phyloP scores from a whole-genome alignment of 768 basidiomycete genomes.

The Favolaschia claudopus region DNA sequence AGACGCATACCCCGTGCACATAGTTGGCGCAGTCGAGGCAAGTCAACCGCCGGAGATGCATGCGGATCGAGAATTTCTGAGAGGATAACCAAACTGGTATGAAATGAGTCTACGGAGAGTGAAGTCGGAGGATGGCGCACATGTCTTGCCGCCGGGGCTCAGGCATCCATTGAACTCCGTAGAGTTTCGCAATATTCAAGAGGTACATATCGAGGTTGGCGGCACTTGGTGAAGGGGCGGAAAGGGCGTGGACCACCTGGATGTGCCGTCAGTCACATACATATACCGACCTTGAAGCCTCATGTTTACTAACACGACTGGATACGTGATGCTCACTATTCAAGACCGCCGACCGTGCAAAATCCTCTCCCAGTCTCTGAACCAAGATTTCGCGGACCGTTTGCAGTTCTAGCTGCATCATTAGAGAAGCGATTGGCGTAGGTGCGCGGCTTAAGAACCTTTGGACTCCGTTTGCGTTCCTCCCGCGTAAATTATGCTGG shows the following conservation, averaged over 20 bases:
- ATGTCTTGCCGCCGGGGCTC: conserved; percentile 67
- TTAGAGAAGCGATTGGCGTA: conserved; percentile 9
- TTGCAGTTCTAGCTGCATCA: conserved; percentile 57
- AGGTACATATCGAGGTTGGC: conserved; percentile 64
- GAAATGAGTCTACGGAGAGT: conserved; percentile 6
- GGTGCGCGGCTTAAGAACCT: conserved; percentile 48
- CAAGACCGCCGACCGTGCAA: conserved; percentile 56
- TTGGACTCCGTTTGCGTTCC: conserved; percentile 62
- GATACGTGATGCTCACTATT: conserved; percentile 66
- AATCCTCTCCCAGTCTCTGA: conserved; percentile 64
- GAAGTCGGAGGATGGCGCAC: conserved; percentile 45
- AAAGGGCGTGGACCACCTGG: conserved; percentile 61
- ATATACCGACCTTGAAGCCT: not conserved
- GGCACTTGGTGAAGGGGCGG: conserved; percentile 62
- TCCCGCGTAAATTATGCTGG: conserved; percentile 67
- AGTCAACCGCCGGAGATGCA: conserved; percentile 59
- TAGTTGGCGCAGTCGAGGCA: conserved; percentile 60
- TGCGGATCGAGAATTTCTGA: conserved; percentile 68
- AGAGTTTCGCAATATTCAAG: conserved; percentile 56
- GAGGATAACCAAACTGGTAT: conserved; percentile 56
- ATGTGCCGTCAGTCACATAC: not conserved
- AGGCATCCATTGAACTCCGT: conserved; percentile 67
- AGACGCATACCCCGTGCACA: conserved; percentile 64
- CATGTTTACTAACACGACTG: conserved; percentile 44
- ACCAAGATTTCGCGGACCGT: conserved; percentile 61